A percentile compares a stretch with the other conserved stretches of the same genome.
These are phyloP conservation scores for Metschnikowia colocasiae DNA, from an alignment of 805 yeast genomes.

Conservation along the genomic window DNA sequence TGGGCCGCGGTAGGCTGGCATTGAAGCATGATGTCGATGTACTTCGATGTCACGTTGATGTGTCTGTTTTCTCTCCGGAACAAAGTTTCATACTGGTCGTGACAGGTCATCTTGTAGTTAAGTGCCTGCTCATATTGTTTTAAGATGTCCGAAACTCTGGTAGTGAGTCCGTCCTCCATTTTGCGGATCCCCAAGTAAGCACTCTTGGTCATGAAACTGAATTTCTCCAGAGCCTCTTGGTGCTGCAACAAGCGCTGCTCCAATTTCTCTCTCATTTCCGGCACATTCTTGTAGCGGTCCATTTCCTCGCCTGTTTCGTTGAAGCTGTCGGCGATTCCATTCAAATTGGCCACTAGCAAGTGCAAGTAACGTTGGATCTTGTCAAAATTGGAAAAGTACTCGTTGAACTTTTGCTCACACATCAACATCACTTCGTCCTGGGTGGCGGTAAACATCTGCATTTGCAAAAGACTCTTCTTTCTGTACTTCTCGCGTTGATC, in stretches of 20 bases:
- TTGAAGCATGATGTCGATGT: neutral
- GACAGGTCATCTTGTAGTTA: neutral
- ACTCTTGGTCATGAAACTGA: neutral
- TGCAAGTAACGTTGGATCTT: neutral
- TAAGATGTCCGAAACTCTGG: neutral
- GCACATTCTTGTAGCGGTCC: neutral
- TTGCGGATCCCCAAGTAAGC: neutral
- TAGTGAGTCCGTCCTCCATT: conserved; percentile 1
- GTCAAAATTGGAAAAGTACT: conserved; percentile 1
- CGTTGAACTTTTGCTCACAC: neutral
- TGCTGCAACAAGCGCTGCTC: neutral
- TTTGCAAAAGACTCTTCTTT: neutral
- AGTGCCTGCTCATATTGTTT: neutral
- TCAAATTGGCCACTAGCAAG: neutral
- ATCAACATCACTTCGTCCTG: neutral
- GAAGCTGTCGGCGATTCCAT: neutral
- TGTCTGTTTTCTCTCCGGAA: neutral
- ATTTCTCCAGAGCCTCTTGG: neutral
- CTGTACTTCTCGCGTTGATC: neutral
- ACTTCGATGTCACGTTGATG: neutral
- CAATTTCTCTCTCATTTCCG: neutral
- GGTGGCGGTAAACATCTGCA: neutral
- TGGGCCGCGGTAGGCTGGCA: neutral
- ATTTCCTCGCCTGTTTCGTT: neutral
- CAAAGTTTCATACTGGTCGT: neutral